phyloP scores from a whole-genome alignment of 2,329 filamentous ascomycete species.

The Colletotrichum musae region DNA sequence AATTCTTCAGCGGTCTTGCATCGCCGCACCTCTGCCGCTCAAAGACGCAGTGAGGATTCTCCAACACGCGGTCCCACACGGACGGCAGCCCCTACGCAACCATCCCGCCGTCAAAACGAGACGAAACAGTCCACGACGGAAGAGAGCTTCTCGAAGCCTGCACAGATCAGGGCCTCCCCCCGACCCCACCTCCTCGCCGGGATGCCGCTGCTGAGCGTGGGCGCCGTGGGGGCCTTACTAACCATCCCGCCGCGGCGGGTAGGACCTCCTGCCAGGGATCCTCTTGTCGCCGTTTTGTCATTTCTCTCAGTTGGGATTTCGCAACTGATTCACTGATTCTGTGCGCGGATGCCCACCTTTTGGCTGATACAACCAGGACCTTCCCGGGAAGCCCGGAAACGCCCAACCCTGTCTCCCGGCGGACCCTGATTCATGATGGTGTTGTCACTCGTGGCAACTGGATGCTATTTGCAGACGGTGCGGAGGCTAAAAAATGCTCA shows the following conservation, averaged over 20 bases:
- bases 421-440: conserved; percentile 4
- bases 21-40: too few relatives aligned
- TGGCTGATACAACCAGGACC: neutral
- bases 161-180: neutral
- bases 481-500: neutral
- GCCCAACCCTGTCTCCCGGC: neutral
- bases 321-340: neutral
- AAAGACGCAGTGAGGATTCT: too few relatives aligned
- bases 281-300: neutral
- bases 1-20: too few relatives aligned
- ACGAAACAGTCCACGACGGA: conserved; percentile 19
- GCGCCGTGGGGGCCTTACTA: conserved; percentile 2
- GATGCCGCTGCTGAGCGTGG: conserved; percentile 4
- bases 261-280: conserved; percentile 6
- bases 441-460: neutral
- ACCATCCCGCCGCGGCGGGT: neutral
- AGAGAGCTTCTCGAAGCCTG: conserved; percentile 25
- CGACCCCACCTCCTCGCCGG: neutral
- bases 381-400: conserved; percentile 1
- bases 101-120: conserved; percentile 1
- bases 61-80: too few relatives aligned
- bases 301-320: conserved; percentile 9
- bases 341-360: neutral
- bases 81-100: neutral
- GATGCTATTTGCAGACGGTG: neutral